Evolutionary conservation across 495 filamentous ascomycete species (phyloP).

Genomic region (Cercophora newfieldiana): DNA sequence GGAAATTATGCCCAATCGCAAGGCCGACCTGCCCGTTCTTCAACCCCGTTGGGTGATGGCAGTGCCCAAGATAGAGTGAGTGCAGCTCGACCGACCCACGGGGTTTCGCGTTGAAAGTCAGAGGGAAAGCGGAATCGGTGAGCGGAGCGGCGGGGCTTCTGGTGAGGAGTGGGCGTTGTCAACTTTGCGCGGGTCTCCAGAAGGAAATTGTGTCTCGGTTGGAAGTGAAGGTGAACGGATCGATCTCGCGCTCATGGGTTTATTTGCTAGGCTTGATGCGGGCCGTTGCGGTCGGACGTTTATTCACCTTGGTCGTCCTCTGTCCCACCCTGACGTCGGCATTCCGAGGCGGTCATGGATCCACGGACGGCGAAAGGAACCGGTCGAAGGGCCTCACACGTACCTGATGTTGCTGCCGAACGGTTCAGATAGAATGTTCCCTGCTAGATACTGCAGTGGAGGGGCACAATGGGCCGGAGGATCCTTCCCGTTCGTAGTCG

Average conservation of each 20-base stretch:
- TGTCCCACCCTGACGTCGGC: constrained; percentile 2
- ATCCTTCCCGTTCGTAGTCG: constrained; percentile 12
- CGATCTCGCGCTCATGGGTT: not conserved
- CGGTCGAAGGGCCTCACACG: constrained; percentile 6
- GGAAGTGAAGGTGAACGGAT: constrained; percentile 3
- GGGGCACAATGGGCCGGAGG: constrained; percentile 9
- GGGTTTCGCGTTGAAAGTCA: not conserved
- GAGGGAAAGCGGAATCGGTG: not conserved
- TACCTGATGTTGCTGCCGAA: not conserved
- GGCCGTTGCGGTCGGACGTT: constrained; percentile 17
- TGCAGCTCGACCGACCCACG: constrained; percentile 5
- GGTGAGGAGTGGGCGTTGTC: too few species aligned
- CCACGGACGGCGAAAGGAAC: constrained; percentile 1
- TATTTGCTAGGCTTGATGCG: constrained; percentile 13
- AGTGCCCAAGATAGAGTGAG: constrained; percentile 12
- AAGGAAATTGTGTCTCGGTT: constrained; percentile 13
- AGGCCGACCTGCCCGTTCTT: constrained; percentile 26
- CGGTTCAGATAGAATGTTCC: constrained; percentile 9
- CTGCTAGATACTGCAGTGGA: not conserved
- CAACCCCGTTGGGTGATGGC: constrained; percentile 33
- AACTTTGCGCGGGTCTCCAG: not conserved
- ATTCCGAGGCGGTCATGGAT: not conserved
- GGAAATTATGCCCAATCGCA: constrained; percentile 44
- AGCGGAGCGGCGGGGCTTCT: not conserved
- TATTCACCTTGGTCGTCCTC: constrained; percentile 6